Evolutionary conservation across 345 rosid genomes (phyloP), one percentile per base, ranked within the genome.

Genomic region (Moricandia moricandioides): DNA sequence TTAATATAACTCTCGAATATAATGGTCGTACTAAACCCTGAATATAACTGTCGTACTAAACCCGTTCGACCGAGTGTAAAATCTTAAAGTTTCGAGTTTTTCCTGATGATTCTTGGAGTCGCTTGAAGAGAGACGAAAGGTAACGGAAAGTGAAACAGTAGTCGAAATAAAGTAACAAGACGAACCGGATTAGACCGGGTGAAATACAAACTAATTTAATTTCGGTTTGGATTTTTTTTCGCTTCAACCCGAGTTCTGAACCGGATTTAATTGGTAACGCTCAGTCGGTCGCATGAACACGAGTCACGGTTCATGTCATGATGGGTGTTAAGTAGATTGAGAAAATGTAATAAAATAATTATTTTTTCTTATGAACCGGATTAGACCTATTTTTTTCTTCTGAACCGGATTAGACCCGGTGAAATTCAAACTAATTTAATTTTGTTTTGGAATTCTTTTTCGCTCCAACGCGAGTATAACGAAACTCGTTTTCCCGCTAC

Each of bases 131-230:
- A 45, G 52, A 43, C 58, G 72, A 45, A 9, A 34, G 2, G 9
- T 6, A 31, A 62, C 60, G 37, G 78, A 62, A 62, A 33, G 16
- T 24, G 34, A 60, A 66, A 49, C 17, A 43, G 80, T 31, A 16
- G 24, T 33, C n/a, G 59, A 21, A 57, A 59, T 1, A 9, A 37
- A 3, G 3, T 8, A 37, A 37, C 7, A 16, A 13, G 60, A 57
- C 56, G 73, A 43, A 69, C 79, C 69, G 74, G 69, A 54, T 8
- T 13, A 37, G 34, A 76, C 79, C 74, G 49, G 37, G 27, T 6
- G 3, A 4, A 54, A 40, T 59, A 31, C 4, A 27, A 39, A 27
- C 24, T 17, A 8, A 26, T 65, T 43, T 13, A 21, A 37, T 18
- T 29, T 69, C 29, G 45, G 45, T 55, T 56, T 67, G 6, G 34